Evolutionary conservation across 192 early-diverging fungal genomes (phyloP).

Genomic region (Backusella liffmaniae): DNA sequence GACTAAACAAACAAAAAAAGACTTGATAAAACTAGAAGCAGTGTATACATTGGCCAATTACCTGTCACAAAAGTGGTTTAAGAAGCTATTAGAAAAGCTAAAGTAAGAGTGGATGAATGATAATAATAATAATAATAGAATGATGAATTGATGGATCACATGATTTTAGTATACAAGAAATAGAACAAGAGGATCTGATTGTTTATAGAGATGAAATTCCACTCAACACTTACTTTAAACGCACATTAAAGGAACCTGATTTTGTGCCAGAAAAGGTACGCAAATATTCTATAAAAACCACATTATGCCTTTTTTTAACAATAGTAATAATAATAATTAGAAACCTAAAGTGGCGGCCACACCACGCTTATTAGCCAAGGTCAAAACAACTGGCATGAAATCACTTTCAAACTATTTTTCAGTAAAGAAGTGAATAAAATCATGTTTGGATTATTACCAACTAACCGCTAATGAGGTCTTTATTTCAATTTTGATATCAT

Average conservation of each 20-base stretch:
- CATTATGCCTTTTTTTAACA: too few species aligned
- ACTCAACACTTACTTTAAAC: neutral
- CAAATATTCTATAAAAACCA: too few species aligned
- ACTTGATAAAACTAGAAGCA: neutral
- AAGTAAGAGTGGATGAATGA: neutral
- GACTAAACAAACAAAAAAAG: neutral
- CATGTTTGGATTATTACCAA: neutral
- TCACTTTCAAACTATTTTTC: neutral
- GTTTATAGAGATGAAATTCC: neutral
- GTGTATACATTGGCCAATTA: constrained; percentile 9
- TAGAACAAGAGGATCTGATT: constrained; percentile 1
- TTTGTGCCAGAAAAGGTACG: neutral
- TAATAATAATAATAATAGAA: neutral
- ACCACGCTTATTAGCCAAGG: constrained; percentile 5
- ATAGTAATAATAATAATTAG: neutral
- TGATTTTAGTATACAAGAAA: neutral
- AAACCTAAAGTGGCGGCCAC: neutral
- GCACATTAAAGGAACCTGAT: neutral
- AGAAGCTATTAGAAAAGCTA: constrained; percentile 1
- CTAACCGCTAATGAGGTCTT: neutral
- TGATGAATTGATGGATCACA: neutral
- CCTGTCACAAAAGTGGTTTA: constrained; percentile 6
- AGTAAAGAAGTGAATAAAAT: neutral
- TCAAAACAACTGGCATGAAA: constrained; percentile 10
- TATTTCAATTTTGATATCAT: neutral